Evolutionary conservation across 139 green algal genomes (phyloP), one percentile per base, ranked within the genome.

Genomic region (Chlamydomonas sp.): DNA sequence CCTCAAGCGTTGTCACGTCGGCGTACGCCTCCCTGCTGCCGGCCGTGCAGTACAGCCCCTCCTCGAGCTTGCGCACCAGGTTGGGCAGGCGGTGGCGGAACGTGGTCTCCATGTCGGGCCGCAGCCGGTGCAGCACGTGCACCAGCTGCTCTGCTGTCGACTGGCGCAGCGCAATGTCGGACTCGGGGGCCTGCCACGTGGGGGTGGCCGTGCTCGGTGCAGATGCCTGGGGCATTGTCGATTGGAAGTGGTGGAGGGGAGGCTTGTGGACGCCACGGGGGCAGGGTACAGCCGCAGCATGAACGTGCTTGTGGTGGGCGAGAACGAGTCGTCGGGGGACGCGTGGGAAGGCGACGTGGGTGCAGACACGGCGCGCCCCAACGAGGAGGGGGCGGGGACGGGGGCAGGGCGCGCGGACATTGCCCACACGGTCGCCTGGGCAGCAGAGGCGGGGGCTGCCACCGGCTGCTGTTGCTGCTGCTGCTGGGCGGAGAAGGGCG

Each of bases 41-140:
- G 33, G 59, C 59, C 13, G 59, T 48, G 5, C 33, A 20, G 59
- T 66, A 66, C 59, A 66, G 33, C 26, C 10, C 59, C 26, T 43
- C 26, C 59, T 66, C 59, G 8, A 66, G 31, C 59, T 66, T 66
- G 59, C 59, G 31, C 31, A 66, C 59, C 59, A 66, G 59, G 26
- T 30, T 26, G 33, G 59, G 59, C 8, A 66, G 59, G 59, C 59
- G 59, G 8, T 5, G 20, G n/a, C 29, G n/a, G 59, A 66, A 66
- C 26, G 31, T 33, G 5, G 39, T 33, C 8, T 37, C 10, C 59
- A 66, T 66, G 33, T 20, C 31, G 4, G 59, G 59, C 24, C 59
- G 59, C 5, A 30, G 59, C 13, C 6, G 5, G 5, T 37, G 16
- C 6, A 66, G 26, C 29, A 66, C 20, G 8, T 39, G 4, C 6